A percentile compares a stretch with the other conserved stretches of the same genome.
Conservation (phyloP, 768 basidiomycete species). For the Rubroboletus satanas region DNA sequence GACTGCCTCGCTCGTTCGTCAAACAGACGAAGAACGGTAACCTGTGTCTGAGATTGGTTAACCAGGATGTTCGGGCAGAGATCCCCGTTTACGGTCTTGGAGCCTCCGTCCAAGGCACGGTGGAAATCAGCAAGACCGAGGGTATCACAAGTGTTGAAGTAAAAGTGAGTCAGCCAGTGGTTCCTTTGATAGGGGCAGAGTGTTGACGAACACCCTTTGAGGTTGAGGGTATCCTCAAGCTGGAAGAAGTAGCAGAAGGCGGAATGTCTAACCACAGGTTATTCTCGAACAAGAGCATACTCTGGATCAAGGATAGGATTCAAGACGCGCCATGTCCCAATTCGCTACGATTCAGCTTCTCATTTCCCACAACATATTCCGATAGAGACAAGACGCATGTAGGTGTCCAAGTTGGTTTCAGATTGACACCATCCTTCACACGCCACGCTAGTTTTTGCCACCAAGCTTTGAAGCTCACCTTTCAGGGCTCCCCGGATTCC, state of each 20-base stretch:
- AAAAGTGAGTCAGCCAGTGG: slow-evolving; percentile 41
- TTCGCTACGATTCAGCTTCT: slow-evolving; percentile 49
- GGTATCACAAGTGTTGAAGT: slow-evolving; percentile 59
- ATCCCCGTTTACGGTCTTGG: slow-evolving; percentile 59
- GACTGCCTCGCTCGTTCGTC: slow-evolving; percentile 47
- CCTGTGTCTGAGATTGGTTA: slow-evolving; percentile 46
- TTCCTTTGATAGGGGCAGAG: neutral
- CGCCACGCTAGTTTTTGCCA: slow-evolving; percentile 51
- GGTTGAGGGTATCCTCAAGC: slow-evolving; percentile 57
- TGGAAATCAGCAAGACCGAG: slow-evolving; percentile 54
- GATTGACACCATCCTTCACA: neutral
- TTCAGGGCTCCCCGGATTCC: slow-evolving; percentile 69
- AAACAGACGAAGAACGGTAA: slow-evolving; percentile 58
- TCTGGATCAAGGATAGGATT: slow-evolving; percentile 54
- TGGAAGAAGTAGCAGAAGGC: slow-evolving; percentile 66
- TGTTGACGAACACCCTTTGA: slow-evolving; percentile 21
- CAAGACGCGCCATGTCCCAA: slow-evolving; percentile 46
- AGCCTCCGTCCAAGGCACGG: slow-evolving; percentile 49
- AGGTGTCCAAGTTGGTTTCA: slow-evolving; percentile 24
- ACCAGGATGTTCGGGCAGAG: slow-evolving; percentile 46
- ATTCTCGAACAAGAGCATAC: slow-evolving; percentile 46
- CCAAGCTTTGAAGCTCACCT: slow-evolving; percentile 68
- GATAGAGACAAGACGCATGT: slow-evolving; percentile 60
- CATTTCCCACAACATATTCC: slow-evolving; percentile 55
- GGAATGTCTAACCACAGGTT: slow-evolving; percentile 52